Evolutionary conservation across 169 alveolate genomes (phyloP).

Genomic region (Perkinsus marinus): DNA sequence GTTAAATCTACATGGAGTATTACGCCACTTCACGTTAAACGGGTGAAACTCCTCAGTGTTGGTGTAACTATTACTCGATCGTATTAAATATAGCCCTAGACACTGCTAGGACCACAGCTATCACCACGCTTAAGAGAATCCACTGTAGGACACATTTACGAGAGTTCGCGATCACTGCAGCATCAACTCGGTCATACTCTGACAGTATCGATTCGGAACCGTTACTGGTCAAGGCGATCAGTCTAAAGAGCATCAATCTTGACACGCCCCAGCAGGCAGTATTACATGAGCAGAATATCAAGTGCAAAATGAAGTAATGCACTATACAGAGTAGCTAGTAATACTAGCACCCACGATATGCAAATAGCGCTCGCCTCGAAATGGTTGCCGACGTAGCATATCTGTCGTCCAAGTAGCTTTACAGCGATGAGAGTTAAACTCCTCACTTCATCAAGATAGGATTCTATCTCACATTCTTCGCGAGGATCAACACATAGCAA

Average conservation of each 20-base stretch:
- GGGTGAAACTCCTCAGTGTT: background rate
- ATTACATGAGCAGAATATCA: background rate
- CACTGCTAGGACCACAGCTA: background rate
- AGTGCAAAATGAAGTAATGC: background rate
- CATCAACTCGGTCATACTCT: background rate
- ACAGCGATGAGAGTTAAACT: background rate
- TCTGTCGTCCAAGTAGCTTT: background rate
- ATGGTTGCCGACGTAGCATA: background rate
- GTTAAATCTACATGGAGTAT: too few relatives aligned
- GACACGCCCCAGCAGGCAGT: background rate
- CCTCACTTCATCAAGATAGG: background rate
- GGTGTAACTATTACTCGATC: background rate
- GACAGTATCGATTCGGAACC: background rate
- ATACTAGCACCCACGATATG: background rate
- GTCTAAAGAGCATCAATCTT: background rate
- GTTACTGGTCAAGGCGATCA: background rate
- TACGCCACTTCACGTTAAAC: too few relatives aligned
- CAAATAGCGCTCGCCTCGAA: background rate
- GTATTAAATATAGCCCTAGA: background rate
- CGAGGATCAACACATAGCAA: background rate
- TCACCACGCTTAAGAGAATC: background rate
- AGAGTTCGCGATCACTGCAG: background rate
- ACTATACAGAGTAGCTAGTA: background rate
- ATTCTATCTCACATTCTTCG: background rate
- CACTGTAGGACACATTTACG: background rate